These are phyloP conservation scores for Lentinula sp. DNA, from an alignment of 768 basidiomycete species.

Conservation along the genomic window DNA sequence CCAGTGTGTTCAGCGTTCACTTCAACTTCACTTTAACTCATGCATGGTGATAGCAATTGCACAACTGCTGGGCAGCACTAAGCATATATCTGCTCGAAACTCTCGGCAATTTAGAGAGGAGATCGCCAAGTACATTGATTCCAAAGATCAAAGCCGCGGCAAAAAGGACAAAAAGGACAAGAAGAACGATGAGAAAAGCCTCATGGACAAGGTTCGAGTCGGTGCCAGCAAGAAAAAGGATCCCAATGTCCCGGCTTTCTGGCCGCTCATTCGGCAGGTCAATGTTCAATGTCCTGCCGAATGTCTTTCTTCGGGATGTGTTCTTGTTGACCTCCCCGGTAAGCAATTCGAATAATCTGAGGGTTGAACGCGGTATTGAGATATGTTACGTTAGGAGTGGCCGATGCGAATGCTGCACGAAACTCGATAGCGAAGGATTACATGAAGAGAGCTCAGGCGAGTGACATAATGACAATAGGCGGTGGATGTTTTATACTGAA, in stretches of 20 bases:
- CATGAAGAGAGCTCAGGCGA: constrained; percentile 48
- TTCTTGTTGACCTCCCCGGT: constrained; percentile 63
- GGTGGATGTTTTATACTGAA: neutral
- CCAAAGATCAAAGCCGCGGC: constrained; percentile 53
- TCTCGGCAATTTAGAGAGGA: constrained; percentile 47
- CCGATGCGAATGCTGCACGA: constrained; percentile 60
- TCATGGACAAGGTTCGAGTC: constrained; percentile 26
- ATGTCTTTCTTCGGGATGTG: constrained; percentile 52
- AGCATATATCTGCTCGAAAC: constrained; percentile 43
- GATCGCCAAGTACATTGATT: constrained; percentile 61
- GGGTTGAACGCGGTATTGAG: neutral
- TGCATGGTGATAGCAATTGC: constrained; percentile 29
- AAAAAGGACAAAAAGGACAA: constrained; percentile 33
- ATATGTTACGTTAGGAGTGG: constrained; percentile 32
- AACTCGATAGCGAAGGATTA: constrained; percentile 59
- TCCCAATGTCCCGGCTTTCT: constrained; percentile 37
- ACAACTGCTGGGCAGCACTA: constrained; percentile 43
- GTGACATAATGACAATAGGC: constrained; percentile 10
- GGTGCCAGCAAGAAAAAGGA: constrained; percentile 18
- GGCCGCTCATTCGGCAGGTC: constrained; percentile 61
- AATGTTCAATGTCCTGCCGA: constrained; percentile 47
- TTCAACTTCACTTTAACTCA: neutral
- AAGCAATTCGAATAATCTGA: constrained; percentile 1
- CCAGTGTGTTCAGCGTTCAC: constrained; percentile 24
- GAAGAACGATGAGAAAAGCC: constrained; percentile 29